Evolutionary conservation across 2,329 filamentous ascomycete genomes (phyloP), one percentile per base, ranked within the genome.

Genomic region (Aspergillus intermedius): DNA sequence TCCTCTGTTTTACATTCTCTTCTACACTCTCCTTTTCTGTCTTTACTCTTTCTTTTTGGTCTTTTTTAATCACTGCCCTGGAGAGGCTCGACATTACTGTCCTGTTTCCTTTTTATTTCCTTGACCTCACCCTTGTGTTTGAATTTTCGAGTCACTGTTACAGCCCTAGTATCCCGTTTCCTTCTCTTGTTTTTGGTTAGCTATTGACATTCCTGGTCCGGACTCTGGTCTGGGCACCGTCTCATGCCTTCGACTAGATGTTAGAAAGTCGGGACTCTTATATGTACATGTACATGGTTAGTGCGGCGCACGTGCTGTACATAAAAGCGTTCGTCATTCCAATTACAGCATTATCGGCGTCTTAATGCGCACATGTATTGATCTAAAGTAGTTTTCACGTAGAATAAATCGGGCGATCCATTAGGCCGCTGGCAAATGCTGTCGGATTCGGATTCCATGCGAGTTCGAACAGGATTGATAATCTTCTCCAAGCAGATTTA

Each of bases 281-380:
- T 52, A 62, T 65, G 60, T 63, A 65, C 58, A 63, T 61, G 61
- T 59, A 59, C 54, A 41, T 50, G 48, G 50, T 56, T 49, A 45
- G 47, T 47, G 48, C 57, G 55, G 51, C 56, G 56, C 60, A 53
- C 49, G 52, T 57, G 58, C 59, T 65, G 60, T 65, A 64, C 52
- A 64, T 64, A 64, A 54, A 59, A 60, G 47, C 58, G 47, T 53
- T 53, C 50, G 54, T 40, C 53, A 55, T 54, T 52, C 49, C 50
- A 48, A 56, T 57, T 57, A 40, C 37, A 22, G 37, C 37, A 19
- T 37, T 40, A 40, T 40, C 10, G 15, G 19, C 8, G 15, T 15
- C 19, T 21, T 21, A 40, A 35, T 35, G 7, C 5, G 8, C 3
- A 13, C 9, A 17, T 35, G 17, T 19, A 19, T 19, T 4, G 9